phyloP scores from a whole-genome alignment of 208 protist genomes.

The Trypanosoma caninum region DNA sequence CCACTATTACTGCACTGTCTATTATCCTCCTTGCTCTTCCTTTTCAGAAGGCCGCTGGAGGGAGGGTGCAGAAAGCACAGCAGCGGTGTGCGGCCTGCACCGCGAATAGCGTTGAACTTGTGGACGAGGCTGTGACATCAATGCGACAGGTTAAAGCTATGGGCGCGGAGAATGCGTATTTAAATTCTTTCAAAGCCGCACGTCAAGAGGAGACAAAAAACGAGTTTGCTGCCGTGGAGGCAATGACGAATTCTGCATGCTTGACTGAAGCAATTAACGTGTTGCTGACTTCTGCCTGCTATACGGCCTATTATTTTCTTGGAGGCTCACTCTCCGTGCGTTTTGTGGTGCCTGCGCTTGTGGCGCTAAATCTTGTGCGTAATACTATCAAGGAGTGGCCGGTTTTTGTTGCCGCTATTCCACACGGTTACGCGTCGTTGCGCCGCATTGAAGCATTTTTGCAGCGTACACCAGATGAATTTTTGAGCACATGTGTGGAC shows the following conservation, averaged over 20 bases:
- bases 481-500: constrained; percentile 61
- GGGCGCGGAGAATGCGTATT: constrained; percentile 47
- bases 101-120: constrained; percentile 53
- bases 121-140: constrained; percentile 40
- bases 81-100: constrained; percentile 44
- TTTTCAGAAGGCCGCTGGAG: constrained; percentile 44
- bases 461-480: constrained; percentile 61
- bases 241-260: constrained; percentile 26
- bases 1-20: constrained; percentile 50
- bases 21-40: constrained; percentile 48
- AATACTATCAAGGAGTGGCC: constrained; percentile 65
- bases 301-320: constrained; percentile 19
- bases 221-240: constrained; percentile 29
- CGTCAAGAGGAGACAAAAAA: constrained; percentile 45
- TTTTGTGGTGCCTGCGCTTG: constrained; percentile 61
- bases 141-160: constrained; percentile 80
- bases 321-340: constrained; percentile 4
- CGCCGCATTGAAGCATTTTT: constrained; percentile 62
- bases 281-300: constrained; percentile 60
- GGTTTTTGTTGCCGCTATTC: constrained; percentile 52
- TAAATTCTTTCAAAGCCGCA: constrained; percentile 34
- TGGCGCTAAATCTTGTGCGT: constrained; percentile 67
- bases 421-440: constrained; percentile 50
- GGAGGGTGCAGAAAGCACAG: constrained; percentile 39
- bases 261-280: constrained; percentile 54